These are phyloP conservation scores for Hypocrella siamensis DNA, from an alignment of 2,329 filamentous ascomycete genomes.

Conservation along the genomic window DNA sequence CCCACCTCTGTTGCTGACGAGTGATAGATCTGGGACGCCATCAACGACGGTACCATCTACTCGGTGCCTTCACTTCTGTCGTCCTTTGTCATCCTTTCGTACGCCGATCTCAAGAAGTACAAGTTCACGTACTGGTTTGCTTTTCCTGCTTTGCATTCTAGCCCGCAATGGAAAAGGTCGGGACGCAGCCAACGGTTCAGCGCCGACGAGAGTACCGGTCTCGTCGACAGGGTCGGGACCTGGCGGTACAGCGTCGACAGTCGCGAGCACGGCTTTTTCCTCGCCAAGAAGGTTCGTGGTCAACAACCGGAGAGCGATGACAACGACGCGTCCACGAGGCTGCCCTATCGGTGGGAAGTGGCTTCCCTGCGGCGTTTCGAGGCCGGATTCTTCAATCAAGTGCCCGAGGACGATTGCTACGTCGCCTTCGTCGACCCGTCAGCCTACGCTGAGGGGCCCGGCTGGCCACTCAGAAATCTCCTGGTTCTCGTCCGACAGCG, in stretches of 20 bases:
- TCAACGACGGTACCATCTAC: constrained; percentile 91
- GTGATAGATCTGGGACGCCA: constrained; percentile 83
- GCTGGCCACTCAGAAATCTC: constrained; percentile 86
- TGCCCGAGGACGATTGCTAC: constrained; percentile 59
- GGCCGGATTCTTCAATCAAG: constrained; percentile 67
- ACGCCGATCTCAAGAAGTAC: constrained; percentile 94
- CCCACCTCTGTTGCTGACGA: background rate
- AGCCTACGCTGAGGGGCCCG: constrained; percentile 72
- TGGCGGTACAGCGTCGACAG: constrained; percentile 74
- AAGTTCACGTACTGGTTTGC: constrained; percentile 97
- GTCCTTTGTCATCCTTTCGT: constrained; percentile 80
- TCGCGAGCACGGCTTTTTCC: constrained; percentile 84
- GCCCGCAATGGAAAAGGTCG: constrained; percentile 61
- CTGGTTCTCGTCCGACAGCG: constrained; percentile 71
- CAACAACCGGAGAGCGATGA: constrained; percentile 28
- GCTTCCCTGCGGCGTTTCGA: constrained; percentile 66
- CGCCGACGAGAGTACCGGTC: constrained; percentile 53
- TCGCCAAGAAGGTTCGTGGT: constrained; percentile 59
- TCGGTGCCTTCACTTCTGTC: constrained; percentile 82
- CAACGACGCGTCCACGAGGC: constrained; percentile 27
- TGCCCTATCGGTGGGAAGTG: constrained; percentile 63
- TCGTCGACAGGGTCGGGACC: constrained; percentile 73
- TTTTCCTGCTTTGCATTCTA: constrained; percentile 83
- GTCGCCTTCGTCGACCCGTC: constrained; percentile 87
- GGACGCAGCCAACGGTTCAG: constrained; percentile 40